Evolutionary conservation across 2,329 filamentous ascomycete species (phyloP), one percentile per base, ranked within the genome.

Genomic region (Amesomyces nigricolor): DNA sequence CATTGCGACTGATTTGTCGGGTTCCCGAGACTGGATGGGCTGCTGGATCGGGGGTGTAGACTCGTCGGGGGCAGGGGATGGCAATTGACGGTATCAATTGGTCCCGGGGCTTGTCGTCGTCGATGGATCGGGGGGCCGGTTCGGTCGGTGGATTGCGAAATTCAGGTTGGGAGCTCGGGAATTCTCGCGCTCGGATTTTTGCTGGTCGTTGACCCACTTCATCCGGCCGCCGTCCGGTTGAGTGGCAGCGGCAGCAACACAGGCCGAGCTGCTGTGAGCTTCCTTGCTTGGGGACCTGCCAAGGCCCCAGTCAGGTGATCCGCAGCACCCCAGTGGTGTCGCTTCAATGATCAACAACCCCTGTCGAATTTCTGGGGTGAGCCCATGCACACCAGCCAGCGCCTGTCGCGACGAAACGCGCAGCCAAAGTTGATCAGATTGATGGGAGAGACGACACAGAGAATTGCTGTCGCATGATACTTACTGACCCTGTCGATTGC

Each of bases 131-230:
- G 57, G 57, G 40, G 54, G 56, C 58, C 56, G 60, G 60, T 47
- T 59, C 48, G 54, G 58, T 49, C 47, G 50, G 56, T 51, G 50
- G 54, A 52, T 54, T 58, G 49, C 42, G 61, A 58, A 53, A 59
- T 59, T 61, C 61, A 62, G 63, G 61, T 65, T 60, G 53, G 59
- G 53, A 62, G 61, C 61, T 69, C 70, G 70, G 71, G 68, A 72
- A 65, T 68, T 71, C 67, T 72, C 70, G 70, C 68, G 22, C 22
- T 26, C 22, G 22, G 64, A 63, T 61, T 62, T 62, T 60, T 46
- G 39, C 26, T 45, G 48, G 22, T 26, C 22, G 22, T 26, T 26
- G 53, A 54, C 54, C 48, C 47, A 58, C 45, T 59, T 51, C 53
- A 45, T 40, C 35, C 17, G 39, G 22, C 47, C 43, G 51, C 22